A percentile compares a stretch with the other conserved stretches of the same genome.
Conservation (phyloP, 345 rosid genomes). For the Bretschneidera sinensis region DNA sequence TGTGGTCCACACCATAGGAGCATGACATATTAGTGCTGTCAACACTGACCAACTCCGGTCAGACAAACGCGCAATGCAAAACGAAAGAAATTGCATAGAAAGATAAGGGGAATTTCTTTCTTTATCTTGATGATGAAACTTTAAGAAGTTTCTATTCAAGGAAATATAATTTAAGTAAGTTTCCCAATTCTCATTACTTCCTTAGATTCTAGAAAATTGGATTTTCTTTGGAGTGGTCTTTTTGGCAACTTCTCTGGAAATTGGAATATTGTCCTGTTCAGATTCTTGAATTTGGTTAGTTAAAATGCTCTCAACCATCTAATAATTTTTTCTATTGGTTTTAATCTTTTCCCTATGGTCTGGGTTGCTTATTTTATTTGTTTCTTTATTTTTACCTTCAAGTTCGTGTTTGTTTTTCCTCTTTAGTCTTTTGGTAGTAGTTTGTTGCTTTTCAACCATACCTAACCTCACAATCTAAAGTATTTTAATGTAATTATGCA, state of each 20-base stretch:
- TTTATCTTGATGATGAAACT: constrained; percentile 1
- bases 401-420: constrained; percentile 14
- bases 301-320: constrained; percentile 7
- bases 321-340: not conserved
- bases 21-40: constrained; percentile 6
- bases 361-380: constrained; percentile 6
- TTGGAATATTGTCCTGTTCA: constrained; percentile 17
- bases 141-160: constrained; percentile 23
- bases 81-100: too few relatives aligned
- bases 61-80: not conserved
- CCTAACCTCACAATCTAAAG: constrained; percentile 27
- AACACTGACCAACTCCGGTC: not conserved
- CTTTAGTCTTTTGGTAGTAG: too few relatives aligned
- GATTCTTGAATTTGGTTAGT: constrained; percentile 19
- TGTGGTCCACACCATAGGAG: constrained; percentile 9
- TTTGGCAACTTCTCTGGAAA: constrained; percentile 3
- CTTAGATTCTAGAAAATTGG: constrained; percentile 21
- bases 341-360: constrained; percentile 12
- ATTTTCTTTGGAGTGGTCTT: constrained; percentile 7
- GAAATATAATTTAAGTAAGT: constrained; percentile 18
- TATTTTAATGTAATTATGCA: not conserved
- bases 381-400: too few relatives aligned
- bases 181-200: constrained; percentile 10
- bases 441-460: constrained; percentile 25
- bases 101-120: not conserved